Evolutionary conservation across 2,329 filamentous ascomycete genomes (phyloP).

Genomic region (Penicillium corylophilum): DNA sequence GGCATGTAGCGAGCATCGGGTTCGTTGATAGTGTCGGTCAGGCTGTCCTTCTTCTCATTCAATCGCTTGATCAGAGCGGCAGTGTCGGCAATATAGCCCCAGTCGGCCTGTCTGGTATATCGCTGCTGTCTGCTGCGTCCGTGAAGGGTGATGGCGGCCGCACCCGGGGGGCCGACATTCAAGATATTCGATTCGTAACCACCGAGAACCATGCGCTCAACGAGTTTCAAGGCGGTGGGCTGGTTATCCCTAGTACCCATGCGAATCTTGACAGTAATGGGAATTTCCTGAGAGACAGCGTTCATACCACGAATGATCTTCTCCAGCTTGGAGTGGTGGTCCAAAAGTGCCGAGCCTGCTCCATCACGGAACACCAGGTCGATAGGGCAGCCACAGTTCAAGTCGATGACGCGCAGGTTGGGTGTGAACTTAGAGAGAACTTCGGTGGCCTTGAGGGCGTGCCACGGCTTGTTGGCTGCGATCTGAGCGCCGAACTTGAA

Average conservation of each 20-base stretch:
- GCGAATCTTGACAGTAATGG: constrained; percentile 91
- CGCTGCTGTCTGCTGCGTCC: constrained; percentile 91
- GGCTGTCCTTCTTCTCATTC: constrained; percentile 64
- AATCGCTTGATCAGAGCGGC: constrained; percentile 79
- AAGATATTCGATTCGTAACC: constrained; percentile 66
- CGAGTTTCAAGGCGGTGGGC: constrained; percentile 76
- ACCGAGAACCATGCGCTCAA: constrained; percentile 80
- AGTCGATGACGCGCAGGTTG: constrained; percentile 82
- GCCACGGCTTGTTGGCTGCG: constrained; percentile 86
- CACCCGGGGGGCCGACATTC: constrained; percentile 72
- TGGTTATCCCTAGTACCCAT: constrained; percentile 80
- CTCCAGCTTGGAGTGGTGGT: constrained; percentile 81
- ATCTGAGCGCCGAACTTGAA: constrained; percentile 91
- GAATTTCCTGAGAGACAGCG: constrained; percentile 81
- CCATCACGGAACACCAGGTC: constrained; percentile 88
- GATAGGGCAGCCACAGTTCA: constrained; percentile 97
- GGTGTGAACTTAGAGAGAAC: constrained; percentile 74
- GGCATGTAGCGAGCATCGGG: constrained; percentile 72
- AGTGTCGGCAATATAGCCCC: constrained; percentile 90
- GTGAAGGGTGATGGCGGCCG: constrained; percentile 93
- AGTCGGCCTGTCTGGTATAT: constrained; percentile 90
- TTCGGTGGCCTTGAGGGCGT: constrained; percentile 85
- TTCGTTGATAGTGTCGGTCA: constrained; percentile 75
- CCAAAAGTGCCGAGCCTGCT: constrained; percentile 88
- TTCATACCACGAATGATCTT: constrained; percentile 98